Percentiles rank a stretch among this genome's conserved stretches.
Evolutionary conservation across 2,329 filamentous ascomycete species (phyloP).

Genomic region (Alternaria ventricosa): DNA sequence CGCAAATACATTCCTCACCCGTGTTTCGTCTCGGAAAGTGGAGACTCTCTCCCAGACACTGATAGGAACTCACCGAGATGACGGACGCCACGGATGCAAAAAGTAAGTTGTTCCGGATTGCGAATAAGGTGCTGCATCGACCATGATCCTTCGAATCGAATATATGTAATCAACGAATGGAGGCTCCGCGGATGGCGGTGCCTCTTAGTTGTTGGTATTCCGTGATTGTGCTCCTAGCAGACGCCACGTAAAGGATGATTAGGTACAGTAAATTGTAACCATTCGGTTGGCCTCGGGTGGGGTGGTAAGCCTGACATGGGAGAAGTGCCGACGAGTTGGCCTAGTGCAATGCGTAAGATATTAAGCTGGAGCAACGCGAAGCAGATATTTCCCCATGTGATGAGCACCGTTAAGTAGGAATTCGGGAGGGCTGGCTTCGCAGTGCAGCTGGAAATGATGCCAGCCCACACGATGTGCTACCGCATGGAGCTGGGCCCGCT

Average conservation of each 20-base stretch:
- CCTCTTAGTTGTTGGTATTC: not conserved
- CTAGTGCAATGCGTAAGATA: not conserved
- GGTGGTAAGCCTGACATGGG: not conserved
- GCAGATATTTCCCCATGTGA: not conserved
- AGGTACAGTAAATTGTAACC: slow-evolving; percentile 15
- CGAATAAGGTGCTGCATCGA: not conserved
- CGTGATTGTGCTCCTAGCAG: not conserved
- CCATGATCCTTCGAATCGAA: not conserved
- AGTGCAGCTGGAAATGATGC: not conserved
- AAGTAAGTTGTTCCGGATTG: not conserved
- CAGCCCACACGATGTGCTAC: slow-evolving; percentile 13
- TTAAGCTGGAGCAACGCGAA: not conserved
- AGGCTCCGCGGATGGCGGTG: not conserved
- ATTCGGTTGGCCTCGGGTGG: not conserved
- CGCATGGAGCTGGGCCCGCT: slow-evolving; percentile 14
- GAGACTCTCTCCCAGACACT: not conserved
- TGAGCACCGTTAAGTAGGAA: not conserved
- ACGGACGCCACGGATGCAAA: not conserved
- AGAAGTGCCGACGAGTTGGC: slow-evolving; percentile 2
- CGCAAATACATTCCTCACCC: not conserved
- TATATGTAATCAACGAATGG: not conserved
- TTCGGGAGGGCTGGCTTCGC: not conserved
- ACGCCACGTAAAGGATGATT: not conserved
- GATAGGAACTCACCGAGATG: not conserved
- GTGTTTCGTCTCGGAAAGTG: not conserved